phyloP scores from a whole-genome alignment of 345 rosid genomes.

The Balakata baccata region DNA sequence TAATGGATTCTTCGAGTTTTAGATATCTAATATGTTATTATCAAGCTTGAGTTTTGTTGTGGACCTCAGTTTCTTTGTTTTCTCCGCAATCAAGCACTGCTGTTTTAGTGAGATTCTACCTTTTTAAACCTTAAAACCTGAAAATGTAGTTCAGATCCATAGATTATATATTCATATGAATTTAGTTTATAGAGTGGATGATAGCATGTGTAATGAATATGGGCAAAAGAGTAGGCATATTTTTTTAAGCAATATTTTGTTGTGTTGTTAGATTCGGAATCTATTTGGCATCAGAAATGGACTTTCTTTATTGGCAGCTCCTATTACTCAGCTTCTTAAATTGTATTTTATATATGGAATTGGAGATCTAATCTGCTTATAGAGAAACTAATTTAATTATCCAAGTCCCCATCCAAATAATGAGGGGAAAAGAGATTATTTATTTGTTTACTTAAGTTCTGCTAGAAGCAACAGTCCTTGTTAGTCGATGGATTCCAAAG shows the following conservation, averaged over 20 bases:
- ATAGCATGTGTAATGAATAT: too few species aligned
- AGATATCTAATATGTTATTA: neutral
- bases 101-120: neutral
- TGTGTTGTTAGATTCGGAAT: neutral
- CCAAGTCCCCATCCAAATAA: neutral
- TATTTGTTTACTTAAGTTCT: neutral
- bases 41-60: neutral
- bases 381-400: too few species aligned
- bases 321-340: too few species aligned
- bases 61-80: slow-evolving; percentile 3
- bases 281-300: too few species aligned
- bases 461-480: neutral
- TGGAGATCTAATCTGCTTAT: too few species aligned
- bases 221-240: too few species aligned
- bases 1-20: neutral
- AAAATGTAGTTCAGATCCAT: too few species aligned
- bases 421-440: neutral
- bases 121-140: neutral
- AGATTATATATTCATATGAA: too few species aligned
- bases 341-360: too few species aligned
- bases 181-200: too few species aligned
- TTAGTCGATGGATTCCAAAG: neutral
- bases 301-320: too few species aligned
- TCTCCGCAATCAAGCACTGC: neutral
- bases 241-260: neutral